Percentiles rank a stretch among this genome's conserved stretches.
phyloP scores from a whole-genome alignment of 2,329 filamentous ascomycete genomes.

The Alternaria solani region DNA sequence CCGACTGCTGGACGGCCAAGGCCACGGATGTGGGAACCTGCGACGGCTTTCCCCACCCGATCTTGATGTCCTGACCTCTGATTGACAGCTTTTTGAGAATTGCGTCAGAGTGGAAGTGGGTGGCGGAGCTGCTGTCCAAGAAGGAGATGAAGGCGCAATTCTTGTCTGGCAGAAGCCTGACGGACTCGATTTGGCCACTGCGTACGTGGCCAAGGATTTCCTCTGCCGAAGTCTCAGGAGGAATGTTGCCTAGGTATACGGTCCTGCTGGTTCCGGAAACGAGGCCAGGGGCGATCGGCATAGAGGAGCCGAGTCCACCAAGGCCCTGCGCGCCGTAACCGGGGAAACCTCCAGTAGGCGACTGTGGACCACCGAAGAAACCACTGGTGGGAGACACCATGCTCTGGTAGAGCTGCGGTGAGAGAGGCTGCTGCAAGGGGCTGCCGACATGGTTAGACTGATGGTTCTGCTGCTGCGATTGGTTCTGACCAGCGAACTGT shows the following conservation, averaged over 20 bases:
- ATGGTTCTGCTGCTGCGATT: conserved; percentile 67
- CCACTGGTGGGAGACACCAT: conserved; percentile 88
- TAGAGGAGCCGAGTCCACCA: conserved; percentile 74
- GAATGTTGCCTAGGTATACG: conserved; percentile 97
- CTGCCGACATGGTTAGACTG: conserved; percentile 72
- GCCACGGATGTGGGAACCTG: conserved; percentile 97
- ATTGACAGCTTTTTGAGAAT: conserved; percentile 99
- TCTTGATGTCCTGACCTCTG: conserved; percentile 98
- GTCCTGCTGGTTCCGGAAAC: conserved; percentile 93
- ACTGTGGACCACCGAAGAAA: conserved; percentile 82
- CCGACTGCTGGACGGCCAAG: conserved; percentile 96
- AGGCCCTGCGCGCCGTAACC: conserved; percentile 67
- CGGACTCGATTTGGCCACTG: conserved; percentile 98
- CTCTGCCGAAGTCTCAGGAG: conserved; percentile 95
- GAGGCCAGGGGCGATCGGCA: conserved; percentile 79
- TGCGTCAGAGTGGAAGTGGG: conserved; percentile 98
- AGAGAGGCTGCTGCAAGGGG: conserved; percentile 74
- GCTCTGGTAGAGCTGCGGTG: conserved; percentile 82
- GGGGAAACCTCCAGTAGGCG: conserved; percentile 79
- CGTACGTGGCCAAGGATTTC: conserved; percentile 96
- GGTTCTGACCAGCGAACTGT: conserved; percentile 65
- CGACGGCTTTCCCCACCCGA: conserved; percentile 98
- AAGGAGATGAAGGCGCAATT: conserved; percentile 99
- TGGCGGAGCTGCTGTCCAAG: conserved; percentile 94
- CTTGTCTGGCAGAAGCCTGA: conserved; percentile 95